These are phyloP conservation scores for Naematelia aurantialba DNA, from an alignment of 768 basidiomycete genomes.

Conservation along the genomic window DNA sequence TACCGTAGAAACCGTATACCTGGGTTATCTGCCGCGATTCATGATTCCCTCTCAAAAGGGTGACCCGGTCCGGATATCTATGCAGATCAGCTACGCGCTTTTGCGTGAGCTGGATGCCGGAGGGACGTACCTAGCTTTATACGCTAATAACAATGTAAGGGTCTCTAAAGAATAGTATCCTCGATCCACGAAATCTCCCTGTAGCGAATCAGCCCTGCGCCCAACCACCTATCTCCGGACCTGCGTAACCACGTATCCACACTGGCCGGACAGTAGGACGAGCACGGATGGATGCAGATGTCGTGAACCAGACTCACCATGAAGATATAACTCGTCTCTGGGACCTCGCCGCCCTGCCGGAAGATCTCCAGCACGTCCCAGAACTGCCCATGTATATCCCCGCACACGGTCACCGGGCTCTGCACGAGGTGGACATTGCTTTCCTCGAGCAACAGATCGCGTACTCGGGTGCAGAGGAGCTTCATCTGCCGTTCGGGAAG, in stretches of 20 bases:
- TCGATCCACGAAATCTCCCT: slow-evolving; percentile 96
- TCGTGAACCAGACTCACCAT: slow-evolving; percentile 62
- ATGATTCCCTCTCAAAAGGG: slow-evolving; percentile 96
- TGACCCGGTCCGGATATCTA: slow-evolving; percentile 95
- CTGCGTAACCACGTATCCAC: too few relatives aligned
- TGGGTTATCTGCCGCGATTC: slow-evolving; percentile 99
- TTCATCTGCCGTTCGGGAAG: slow-evolving; percentile 52
- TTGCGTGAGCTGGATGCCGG: neutral
- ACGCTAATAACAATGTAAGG: slow-evolving; percentile 87
- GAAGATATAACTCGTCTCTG: slow-evolving; percentile 99
- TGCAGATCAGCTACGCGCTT: slow-evolving; percentile 79
- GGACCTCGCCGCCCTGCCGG: slow-evolving; percentile 96
- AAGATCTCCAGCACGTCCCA: slow-evolving; percentile 94
- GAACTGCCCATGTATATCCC: slow-evolving; percentile 99
- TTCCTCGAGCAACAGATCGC: slow-evolving; percentile 53
- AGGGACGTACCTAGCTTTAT: slow-evolving; percentile 59
- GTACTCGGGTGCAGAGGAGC: slow-evolving; percentile 49
- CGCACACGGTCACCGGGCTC: slow-evolving; percentile 56
- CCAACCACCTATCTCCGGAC: neutral
- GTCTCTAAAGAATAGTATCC: slow-evolving; percentile 99
- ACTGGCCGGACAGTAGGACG: too few relatives aligned
- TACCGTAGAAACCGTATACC: slow-evolving; percentile 98
- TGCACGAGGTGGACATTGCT: slow-evolving; percentile 54
- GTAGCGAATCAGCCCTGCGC: neutral
- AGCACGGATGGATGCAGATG: too few relatives aligned